These are phyloP conservation scores for Erysiphe pulchra DNA, from an alignment of 2,329 filamentous ascomycete genomes.

Conservation along the genomic window DNA sequence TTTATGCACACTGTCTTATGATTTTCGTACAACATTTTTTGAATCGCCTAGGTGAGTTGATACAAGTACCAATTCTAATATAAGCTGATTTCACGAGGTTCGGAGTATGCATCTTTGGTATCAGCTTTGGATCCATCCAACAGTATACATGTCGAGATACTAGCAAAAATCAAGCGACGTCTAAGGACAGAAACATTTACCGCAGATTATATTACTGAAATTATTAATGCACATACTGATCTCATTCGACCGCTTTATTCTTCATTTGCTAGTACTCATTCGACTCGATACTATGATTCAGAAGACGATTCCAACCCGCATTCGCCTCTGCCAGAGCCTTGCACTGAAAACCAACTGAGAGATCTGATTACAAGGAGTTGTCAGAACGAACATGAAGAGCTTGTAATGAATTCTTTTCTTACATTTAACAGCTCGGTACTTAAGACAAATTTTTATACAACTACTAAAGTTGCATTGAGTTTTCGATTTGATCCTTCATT, in stretches of 20 bases:
- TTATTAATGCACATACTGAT: constrained; percentile 73
- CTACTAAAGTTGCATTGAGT: constrained; percentile 91
- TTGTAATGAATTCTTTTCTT: constrained; percentile 93
- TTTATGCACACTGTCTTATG: constrained; percentile 94
- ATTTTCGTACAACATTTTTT: constrained; percentile 96
- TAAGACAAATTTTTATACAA: constrained; percentile 88
- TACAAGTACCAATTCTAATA: background rate
- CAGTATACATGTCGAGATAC: constrained; percentile 54
- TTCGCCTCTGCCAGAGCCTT: constrained; percentile 35
- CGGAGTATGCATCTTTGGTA: constrained; percentile 72
- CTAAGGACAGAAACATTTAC: constrained; percentile 94
- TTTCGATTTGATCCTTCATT: constrained; percentile 82
- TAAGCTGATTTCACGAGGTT: constrained; percentile 15
- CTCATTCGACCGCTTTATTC: constrained; percentile 75
- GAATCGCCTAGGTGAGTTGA: constrained; percentile 46
- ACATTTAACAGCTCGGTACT: constrained; percentile 83
- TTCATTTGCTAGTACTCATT: constrained; percentile 73
- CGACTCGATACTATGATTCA: constrained; percentile 24
- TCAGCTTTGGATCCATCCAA: constrained; percentile 60
- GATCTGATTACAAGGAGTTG: constrained; percentile 57
- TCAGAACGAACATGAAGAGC: constrained; percentile 81
- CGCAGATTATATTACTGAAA: constrained; percentile 91
- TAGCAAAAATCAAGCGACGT: constrained; percentile 86
- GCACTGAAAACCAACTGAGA: constrained; percentile 49
- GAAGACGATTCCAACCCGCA: constrained; percentile 27